These are phyloP conservation scores for Sclerotinia sclerotiorum DNA, from an alignment of 2,329 filamentous ascomycete species.

Conservation along the genomic window DNA sequence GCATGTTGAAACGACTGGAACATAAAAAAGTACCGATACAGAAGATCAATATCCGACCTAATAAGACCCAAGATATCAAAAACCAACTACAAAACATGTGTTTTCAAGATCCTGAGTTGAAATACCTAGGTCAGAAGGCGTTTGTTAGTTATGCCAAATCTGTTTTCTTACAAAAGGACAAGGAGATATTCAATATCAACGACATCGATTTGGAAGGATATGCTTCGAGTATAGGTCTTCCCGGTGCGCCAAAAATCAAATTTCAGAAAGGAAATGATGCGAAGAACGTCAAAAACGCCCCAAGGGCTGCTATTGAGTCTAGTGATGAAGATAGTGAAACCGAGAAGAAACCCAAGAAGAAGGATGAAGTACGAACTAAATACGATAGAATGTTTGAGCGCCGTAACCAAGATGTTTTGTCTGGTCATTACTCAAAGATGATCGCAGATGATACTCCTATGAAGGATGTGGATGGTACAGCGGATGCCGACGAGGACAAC, in stretches of 20 bases:
- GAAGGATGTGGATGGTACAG: constrained; percentile 46
- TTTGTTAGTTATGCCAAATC: constrained; percentile 89
- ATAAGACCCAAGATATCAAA: constrained; percentile 84
- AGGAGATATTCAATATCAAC: constrained; percentile 83
- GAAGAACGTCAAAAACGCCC: constrained; percentile 84
- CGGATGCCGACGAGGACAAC: constrained; percentile 66
- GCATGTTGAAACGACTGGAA: constrained; percentile 83
- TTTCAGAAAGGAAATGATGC: constrained; percentile 87
- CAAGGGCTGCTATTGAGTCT: constrained; percentile 61
- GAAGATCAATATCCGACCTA: constrained; percentile 80
- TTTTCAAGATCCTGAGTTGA: constrained; percentile 90
- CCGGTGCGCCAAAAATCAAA: constrained; percentile 88
- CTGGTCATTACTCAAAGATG: constrained; percentile 89
- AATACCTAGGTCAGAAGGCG: constrained; percentile 93
- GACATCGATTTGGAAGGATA: constrained; percentile 83
- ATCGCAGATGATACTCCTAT: constrained; percentile 60
- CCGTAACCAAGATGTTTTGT: constrained; percentile 91
- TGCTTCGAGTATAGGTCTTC: constrained; percentile 80
- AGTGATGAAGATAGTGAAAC: constrained; percentile 61
- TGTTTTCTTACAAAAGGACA: constrained; percentile 84
- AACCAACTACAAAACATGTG: constrained; percentile 90
- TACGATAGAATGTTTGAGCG: constrained; percentile 98
- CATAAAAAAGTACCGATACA: constrained; percentile 88
- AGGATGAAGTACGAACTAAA: constrained; percentile 80
- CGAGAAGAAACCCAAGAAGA: constrained; percentile 58